Percentiles rank a stretch among this genome's conserved stretches.
Evolutionary conservation across 2,329 filamentous ascomycete species (phyloP).

Genomic region (Dissoconium aciculare): DNA sequence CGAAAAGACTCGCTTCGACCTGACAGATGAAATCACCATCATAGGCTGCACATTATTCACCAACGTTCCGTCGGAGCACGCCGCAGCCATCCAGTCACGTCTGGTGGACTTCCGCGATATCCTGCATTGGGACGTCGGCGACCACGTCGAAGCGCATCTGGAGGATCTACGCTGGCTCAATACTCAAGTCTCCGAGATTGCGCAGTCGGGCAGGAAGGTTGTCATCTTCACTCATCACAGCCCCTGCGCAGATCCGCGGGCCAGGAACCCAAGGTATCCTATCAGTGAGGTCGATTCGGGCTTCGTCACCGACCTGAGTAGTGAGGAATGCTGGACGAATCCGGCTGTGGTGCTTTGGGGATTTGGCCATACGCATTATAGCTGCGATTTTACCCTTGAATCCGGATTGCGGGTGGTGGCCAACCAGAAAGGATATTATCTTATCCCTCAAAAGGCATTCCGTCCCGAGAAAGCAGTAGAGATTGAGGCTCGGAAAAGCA

Average conservation of each 20-base stretch:
- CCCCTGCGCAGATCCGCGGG: conserved; percentile 23
- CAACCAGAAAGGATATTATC: conserved; percentile 9
- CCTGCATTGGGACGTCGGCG: conserved; percentile 24
- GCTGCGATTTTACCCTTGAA: conserved; percentile 1
- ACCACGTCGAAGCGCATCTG: conserved; percentile 26
- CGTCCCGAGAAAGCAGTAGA: conserved; percentile 9
- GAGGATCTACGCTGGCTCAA: conserved; percentile 33
- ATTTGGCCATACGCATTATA: conserved; percentile 2
- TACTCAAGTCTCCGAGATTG: conserved; percentile 7
- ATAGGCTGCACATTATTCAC: conserved; percentile 19
- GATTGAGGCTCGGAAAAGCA: too few relatives aligned
- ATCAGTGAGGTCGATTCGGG: neutral
- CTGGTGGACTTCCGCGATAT: conserved; percentile 8
- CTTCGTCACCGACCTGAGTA: neutral
- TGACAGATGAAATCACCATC: conserved; percentile 17
- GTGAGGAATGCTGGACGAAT: neutral
- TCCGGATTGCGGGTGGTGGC: conserved; percentile 4
- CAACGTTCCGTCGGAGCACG: conserved; percentile 1
- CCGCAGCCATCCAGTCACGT: neutral
- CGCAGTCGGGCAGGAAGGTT: conserved; percentile 15
- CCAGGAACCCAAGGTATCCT: conserved; percentile 23
- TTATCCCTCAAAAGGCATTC: conserved; percentile 4
- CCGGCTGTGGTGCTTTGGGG: neutral
- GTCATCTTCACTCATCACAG: conserved; percentile 32
- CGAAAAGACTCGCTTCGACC: conserved; percentile 18